Evolutionary conservation across 2,329 filamentous ascomycete genomes (phyloP), one percentile per base, ranked within the genome.

Genomic region (Chalaropsis ovoidea): DNA sequence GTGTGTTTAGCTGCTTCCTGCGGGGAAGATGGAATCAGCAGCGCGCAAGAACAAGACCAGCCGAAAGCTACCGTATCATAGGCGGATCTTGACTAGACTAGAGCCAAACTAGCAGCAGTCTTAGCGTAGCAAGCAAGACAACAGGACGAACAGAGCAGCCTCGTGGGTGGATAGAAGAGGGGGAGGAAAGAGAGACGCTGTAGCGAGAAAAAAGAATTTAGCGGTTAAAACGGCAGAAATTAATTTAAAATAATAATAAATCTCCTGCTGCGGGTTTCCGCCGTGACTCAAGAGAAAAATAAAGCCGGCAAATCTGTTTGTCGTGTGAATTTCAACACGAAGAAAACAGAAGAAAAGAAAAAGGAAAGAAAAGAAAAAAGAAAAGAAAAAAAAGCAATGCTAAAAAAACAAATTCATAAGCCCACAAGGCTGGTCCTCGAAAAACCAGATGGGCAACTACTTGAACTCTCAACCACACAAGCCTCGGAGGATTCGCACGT

Each of bases 21-120:
- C 52, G 52, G 52, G 52, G 52, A 31, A 56, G 17, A 6, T 27
- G 13, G 52, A 27, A 31, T 8, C 52, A 56, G 52, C 27, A 56
- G 27, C 27, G 45, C n/a, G 22, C 45, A 49, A 49, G 45, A 49
- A 49, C 10, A 49, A 49, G 19, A 22, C 11, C 45, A 49, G n/a
- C 45, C 45, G 24, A 56, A 56, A 56, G 52, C 52, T 56, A 56
- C 52, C 17, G 52, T 31, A 56, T 56, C 52, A 56, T 56, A 22
- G 52, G 52, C 52, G 52, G 13, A 56, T 56, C 22, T 56, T 31
- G 15, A 56, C 52, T 56, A 56, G 52, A 27, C 52, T 31, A 56
- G 27, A 31, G 52, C 24, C 24, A 31, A 31, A 56, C 42, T 43
- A 56, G 22, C 17, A 56, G 22, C 52, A 56, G 52, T 56, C 52